Percentiles rank a stretch among this genome's conserved stretches.
Conservation (phyloP, 768 basidiomycete genomes). For the Hygrocybe punicea region DNA sequence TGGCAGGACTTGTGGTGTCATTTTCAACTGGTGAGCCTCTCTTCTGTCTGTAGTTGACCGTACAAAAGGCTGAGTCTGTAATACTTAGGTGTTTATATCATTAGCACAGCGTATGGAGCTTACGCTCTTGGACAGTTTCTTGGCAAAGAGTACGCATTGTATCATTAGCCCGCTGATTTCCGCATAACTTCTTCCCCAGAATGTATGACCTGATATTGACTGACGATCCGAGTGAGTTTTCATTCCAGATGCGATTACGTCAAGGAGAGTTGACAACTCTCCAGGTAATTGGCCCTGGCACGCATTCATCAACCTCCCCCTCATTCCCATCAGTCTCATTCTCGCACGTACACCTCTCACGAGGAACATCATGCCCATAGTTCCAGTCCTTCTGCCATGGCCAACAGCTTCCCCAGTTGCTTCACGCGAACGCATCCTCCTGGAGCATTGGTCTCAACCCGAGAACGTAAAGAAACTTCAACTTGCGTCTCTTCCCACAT, state of each 20-base stretch:
- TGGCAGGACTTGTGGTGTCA: constrained; percentile 50
- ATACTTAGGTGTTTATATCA: constrained; percentile 42
- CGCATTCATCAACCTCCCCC: constrained; percentile 69
- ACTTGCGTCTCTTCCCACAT: constrained; percentile 9
- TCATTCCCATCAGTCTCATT: constrained; percentile 66
- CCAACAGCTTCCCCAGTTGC: constrained; percentile 40
- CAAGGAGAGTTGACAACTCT: not conserved
- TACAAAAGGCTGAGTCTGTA: not conserved
- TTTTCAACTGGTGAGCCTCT: constrained; percentile 57
- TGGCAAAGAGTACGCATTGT: constrained; percentile 55
- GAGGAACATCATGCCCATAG: constrained; percentile 34
- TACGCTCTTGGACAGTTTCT: constrained; percentile 68
- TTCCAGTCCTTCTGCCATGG: constrained; percentile 49
- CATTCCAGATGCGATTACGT: not conserved
- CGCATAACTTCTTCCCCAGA: constrained; percentile 25
- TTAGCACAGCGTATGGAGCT: constrained; percentile 66
- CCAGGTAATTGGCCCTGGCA: constrained; percentile 67
- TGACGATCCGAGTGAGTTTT: constrained; percentile 46
- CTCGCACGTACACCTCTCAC: constrained; percentile 51
- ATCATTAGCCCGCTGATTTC: not conserved
- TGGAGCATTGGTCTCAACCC: constrained; percentile 35
- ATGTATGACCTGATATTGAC: constrained; percentile 65
- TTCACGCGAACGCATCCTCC: constrained; percentile 26
- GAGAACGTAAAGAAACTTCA: constrained; percentile 37
- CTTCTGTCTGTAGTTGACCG: not conserved